Base-by-base conservation (phyloP, 1,284 basidiomycete species). In the Pseudozyma flocculosa region DNA sequence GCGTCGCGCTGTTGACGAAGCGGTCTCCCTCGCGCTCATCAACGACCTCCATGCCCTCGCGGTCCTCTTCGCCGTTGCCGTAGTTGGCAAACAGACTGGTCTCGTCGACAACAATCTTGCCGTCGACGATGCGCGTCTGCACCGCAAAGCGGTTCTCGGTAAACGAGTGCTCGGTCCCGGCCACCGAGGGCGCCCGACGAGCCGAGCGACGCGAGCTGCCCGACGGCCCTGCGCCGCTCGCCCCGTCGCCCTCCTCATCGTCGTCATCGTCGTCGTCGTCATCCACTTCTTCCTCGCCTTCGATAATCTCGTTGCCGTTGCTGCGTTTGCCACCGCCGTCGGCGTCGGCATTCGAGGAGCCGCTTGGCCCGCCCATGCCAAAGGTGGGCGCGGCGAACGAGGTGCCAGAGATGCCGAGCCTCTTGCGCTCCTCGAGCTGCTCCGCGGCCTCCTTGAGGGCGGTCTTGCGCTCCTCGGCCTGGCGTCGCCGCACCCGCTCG, bases 1-100 rank as follows among this genome's bases (percentile, higher is more conserved):
- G 90, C 1, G 87, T 87, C 18, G 83, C 83, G n/a, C 88, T 89
- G 76, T 92, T 93, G 55, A 89, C 84, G 68, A 92, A 91, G 26
- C 65, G 57, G 41, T 74, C 72, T 23, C 67, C 61, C 34, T 92
- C 89, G 0, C 87, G 87, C 75, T 92, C 90, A 50, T 90, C 87
- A 23, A 92, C 82, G 58, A 89, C 87, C 3, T 86, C 87, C 75
- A 89, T 88, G 48, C 84, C 82, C 15, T 84, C 82, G 2, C 85
- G 86, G 40, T 85, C 85, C 23, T 65, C 61, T 40, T 70, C 67
- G 30, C 61, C 70, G 50, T 70, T 65, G 40, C 61, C 65, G 46
- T 62, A 66, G 53, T 78, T 74, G 49, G 77, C 73, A 39, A 69
- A 73, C 18, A 79, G 61, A 15, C 72, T 71, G n/a, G 67, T 60